Evolutionary conservation across 1,284 basidiomycete genomes (phyloP), one percentile per base, ranked within the genome.

Genomic region (Sporisorium sorghi): DNA sequence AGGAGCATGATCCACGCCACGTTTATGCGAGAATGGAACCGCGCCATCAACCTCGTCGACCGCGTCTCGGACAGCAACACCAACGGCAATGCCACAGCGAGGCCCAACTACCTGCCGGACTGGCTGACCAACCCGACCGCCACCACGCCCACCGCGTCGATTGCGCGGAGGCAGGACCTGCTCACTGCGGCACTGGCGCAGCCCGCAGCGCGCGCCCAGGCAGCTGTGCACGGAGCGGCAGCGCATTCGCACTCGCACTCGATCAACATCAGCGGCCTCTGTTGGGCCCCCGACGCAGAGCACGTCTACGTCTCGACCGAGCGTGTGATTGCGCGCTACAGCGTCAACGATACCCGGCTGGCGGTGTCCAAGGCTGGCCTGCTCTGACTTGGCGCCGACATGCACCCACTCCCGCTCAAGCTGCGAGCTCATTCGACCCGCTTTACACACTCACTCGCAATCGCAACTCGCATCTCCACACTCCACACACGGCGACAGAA

Each of bases 261-360:
- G 14, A 47, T 51, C 35, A 77, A 79, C 49, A 66, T 79, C 35
- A 58, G 68, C 19, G 79, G 79, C 1, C 39, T 80, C 2, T 76
- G 75, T 12, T 80, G 77, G 77, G 75, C 78, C 51, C 63, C 75
- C 2, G 65, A 74, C n/a, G 46, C 40, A 1, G 77, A 79, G 40
- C 42, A 48, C 28, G 14, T 80, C 37, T 80, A 69, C 46, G 49
- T 74, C 17, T 63, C 72, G 0, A 80, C 74, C 5, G 69, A 75
- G 35, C 46, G 63, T 7, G 40, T 70, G 4, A 49, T 79, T 6
- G 74, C 77, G 0, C 60, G 66, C 11, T 79, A 77, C 51, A 48
- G 47, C 14, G 63, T 73, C 21, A 32, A 9, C 12, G 66, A 73
- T 39, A 48, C 61, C 10, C 44, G 67, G 12, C 11, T 64, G 5